These are phyloP conservation scores for Nicotiana tomentosiformis DNA, from an alignment of 257 asterid species.

Conservation along the genomic window DNA sequence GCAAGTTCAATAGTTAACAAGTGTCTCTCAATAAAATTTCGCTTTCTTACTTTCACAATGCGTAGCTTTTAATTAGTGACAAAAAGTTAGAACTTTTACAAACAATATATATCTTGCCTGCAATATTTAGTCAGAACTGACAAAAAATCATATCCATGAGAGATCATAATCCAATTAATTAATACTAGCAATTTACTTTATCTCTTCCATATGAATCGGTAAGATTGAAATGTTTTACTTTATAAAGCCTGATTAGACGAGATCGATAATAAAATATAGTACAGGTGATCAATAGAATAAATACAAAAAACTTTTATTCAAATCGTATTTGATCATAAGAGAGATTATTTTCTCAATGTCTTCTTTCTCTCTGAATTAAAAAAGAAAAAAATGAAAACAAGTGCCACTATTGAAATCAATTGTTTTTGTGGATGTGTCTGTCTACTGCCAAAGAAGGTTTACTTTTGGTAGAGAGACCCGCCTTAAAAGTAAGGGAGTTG, in stretches of 20 bases:
- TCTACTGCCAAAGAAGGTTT: background rate
- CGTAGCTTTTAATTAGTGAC: background rate
- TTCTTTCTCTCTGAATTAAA: too few relatives aligned
- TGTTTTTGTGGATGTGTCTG: background rate
- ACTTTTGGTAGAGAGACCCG: background rate
- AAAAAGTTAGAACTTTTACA: background rate
- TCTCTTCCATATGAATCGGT: background rate
- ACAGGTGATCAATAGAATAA: too few relatives aligned
- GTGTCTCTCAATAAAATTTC: background rate
- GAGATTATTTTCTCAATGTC: too few relatives aligned
- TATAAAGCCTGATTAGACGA: background rate
- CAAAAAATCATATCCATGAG: background rate
- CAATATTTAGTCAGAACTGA: background rate
- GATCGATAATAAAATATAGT: background rate
- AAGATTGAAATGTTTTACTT: background rate
- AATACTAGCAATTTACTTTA: background rate
- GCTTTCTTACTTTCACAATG: background rate
- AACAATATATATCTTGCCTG: background rate
- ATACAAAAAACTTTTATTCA: background rate
- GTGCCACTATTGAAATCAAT: background rate
- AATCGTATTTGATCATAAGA: background rate
- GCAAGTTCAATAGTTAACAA: conserved; percentile 25
- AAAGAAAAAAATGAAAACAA: too few relatives aligned
- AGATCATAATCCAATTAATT: background rate
- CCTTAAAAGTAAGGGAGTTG: background rate